Evolutionary conservation across 768 basidiomycete species (phyloP), one percentile per base, ranked within the genome.

Genomic region (Boletus reticulatus): DNA sequence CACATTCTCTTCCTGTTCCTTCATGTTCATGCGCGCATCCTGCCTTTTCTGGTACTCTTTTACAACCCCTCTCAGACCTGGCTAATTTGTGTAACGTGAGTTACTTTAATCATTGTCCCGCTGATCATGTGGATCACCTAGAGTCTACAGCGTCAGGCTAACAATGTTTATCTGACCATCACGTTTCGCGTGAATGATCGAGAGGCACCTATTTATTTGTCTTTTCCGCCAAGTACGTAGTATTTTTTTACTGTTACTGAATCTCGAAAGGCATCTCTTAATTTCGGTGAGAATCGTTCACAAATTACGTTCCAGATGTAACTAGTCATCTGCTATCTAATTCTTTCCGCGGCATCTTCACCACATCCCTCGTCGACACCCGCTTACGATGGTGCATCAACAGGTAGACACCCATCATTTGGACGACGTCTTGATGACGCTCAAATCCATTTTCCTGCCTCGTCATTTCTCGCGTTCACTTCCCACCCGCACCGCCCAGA

Each of bases 391-490:
- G 12, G 34, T 36, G 14, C 68, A 72, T 59, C 68, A 2, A 29
- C 29, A 62, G 62, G 59, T 52, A 72, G 63, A 72, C 50, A 37
- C 51, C 29, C 55, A 59, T 42, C 53, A 60, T 54, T 52, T 20
- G 46, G 52, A 59, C 54, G 61, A 67, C 47, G 32, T 41, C 56
- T 53, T 56, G 22, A 43, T 44, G 74, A 75, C 1, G 67, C 61
- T n/a, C 82, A 86, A 2, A 71, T 85, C 14, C 87, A 82, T 63
- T 75, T 84, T 4, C 73, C 87, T 19, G 84, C 84, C 84, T 13
- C 70, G 76, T 36, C 84, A 87, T 11, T 91, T 24, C 74, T 90
- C 14, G 87, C 84, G 5, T 88, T 80, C 60, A 78, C 81, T 10
- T 71, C 74, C n/a, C 72, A 68, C 11, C 63, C 73, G 31, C 66